These are phyloP conservation scores for Torulaspora maleeae DNA, from an alignment of 805 yeast genomes.

Conservation along the genomic window DNA sequence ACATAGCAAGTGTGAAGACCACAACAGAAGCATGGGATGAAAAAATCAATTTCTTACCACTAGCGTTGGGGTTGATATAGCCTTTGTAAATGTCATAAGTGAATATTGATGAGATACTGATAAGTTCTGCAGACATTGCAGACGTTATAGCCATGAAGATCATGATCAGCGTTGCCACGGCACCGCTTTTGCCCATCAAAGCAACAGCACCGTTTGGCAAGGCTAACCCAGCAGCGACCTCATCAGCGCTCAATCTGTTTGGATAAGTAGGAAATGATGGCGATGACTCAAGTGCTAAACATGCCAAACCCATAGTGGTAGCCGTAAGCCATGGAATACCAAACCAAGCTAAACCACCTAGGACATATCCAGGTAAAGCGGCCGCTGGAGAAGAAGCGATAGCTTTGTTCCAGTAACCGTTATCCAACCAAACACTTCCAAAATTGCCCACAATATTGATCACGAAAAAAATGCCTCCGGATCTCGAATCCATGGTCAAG, in stretches of 20 bases:
- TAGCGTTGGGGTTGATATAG: constrained; percentile 73
- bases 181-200: constrained; percentile 82
- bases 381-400: constrained; percentile 80
- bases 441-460: constrained; percentile 86
- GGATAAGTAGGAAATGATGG: constrained; percentile 82
- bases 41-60: constrained; percentile 64
- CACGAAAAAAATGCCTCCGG: constrained; percentile 86
- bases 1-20: constrained; percentile 58
- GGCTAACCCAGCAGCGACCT: constrained; percentile 77
- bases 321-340: constrained; percentile 82
- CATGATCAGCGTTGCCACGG: constrained; percentile 71
- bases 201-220: constrained; percentile 70
- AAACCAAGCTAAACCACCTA: constrained; percentile 89
- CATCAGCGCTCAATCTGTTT: constrained; percentile 54
- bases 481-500: constrained; percentile 77
- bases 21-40: constrained; percentile 67
- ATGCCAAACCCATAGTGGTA: constrained; percentile 84
- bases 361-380: constrained; percentile 79
- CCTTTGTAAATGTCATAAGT: constrained; percentile 83
- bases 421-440: constrained; percentile 82
- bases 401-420: constrained; percentile 86
- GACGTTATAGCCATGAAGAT: constrained; percentile 91
- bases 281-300: constrained; percentile 62
- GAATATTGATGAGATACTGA: constrained; percentile 79
- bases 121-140: constrained; percentile 86